Evolutionary conservation across 1,284 basidiomycete species (phyloP), one percentile per base, ranked within the genome.

Genomic region (Ceratobasidium theobromae): DNA sequence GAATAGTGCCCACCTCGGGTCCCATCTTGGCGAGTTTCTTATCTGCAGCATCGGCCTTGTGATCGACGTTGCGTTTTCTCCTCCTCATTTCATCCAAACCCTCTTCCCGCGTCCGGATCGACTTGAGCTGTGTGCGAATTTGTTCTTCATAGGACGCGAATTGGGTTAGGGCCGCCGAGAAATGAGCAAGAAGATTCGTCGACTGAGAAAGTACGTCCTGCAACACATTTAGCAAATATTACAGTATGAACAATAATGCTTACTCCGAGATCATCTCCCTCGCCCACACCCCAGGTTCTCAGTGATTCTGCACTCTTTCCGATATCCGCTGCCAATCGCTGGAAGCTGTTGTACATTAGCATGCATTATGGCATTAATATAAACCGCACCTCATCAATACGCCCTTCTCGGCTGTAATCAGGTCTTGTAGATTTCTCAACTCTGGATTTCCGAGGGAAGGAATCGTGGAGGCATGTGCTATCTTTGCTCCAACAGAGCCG

Each of bases 21-120:
- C 84, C 85, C 94, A 97, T 97, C 79, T 90, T 96, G 74, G 83
- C 84, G 27, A 98, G 81, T 76, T 95, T 96, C 80, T 83, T 89
- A 74, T 97, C 94, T 0, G 93, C 93, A n/a, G 84, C 76, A 68
- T 97, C 95, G 0, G 93, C 91, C 69, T 90, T 89, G 27, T 82
- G 76, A 12, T 81, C 82, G 2, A 94, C 80, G 4, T 80, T 46
- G 49, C 69, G 27, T 28, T 79, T 82, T 18, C 87, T 81, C 21
- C 86, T 82, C 72, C 87, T 87, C 35, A 95, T 78, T 8, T 91
- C 87, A 65, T 93, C 91, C 3, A 96, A 82, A 4, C 79, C 80
- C 74, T 98, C 95, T 75, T 98, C 95, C 9, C 88, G 81, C 4
- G 91, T 86, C 28, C 95, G 86, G 55, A 98, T 83, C 1, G 84